phyloP scores from a whole-genome alignment of 768 basidiomycete genomes.

The Chalciporus piperatus region DNA sequence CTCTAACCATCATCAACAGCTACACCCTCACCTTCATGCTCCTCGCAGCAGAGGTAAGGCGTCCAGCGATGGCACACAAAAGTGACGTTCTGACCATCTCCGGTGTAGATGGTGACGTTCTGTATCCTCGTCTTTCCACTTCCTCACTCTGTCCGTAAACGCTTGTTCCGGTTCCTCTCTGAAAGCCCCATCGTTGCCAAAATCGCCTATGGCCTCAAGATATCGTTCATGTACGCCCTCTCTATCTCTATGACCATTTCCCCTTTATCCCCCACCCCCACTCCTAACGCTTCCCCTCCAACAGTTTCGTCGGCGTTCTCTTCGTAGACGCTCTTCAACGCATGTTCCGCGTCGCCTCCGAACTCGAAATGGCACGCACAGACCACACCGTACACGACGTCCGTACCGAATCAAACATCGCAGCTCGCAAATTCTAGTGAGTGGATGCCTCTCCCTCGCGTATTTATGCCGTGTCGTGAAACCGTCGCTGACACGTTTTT shows the following conservation, averaged over 20 bases:
- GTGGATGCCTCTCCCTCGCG: conserved; percentile 18
- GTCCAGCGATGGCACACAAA: too few relatives aligned
- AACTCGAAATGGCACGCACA: conserved; percentile 64
- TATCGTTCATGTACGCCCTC: conserved; percentile 89
- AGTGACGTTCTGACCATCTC: too few relatives aligned
- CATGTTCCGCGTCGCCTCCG: conserved; percentile 79
- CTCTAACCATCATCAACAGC: conserved; percentile 36
- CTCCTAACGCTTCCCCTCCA: not conserved
- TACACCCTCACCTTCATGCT: conserved; percentile 81
- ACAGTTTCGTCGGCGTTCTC: conserved; percentile 78
- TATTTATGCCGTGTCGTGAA: not conserved
- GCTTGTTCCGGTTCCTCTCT: conserved; percentile 68
- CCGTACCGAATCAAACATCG: conserved; percentile 81
- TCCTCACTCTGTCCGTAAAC: conserved; percentile 71
- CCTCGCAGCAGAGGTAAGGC: conserved; percentile 64
- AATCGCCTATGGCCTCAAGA: conserved; percentile 87
- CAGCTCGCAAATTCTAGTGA: conserved; percentile 93
- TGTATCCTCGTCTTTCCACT: conserved; percentile 80
- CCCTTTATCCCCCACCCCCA: not conserved
- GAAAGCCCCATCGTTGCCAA: conserved; percentile 74
- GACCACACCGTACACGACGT: conserved; percentile 53
- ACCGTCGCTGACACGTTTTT: not conserved
- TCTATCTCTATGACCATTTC: too few relatives aligned
- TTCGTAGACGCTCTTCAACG: conserved; percentile 92
- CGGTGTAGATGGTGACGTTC: conserved; percentile 71